Evolutionary conservation across 2,329 filamentous ascomycete species (phyloP).

Genomic region (Lasiodiplodia citricola): DNA sequence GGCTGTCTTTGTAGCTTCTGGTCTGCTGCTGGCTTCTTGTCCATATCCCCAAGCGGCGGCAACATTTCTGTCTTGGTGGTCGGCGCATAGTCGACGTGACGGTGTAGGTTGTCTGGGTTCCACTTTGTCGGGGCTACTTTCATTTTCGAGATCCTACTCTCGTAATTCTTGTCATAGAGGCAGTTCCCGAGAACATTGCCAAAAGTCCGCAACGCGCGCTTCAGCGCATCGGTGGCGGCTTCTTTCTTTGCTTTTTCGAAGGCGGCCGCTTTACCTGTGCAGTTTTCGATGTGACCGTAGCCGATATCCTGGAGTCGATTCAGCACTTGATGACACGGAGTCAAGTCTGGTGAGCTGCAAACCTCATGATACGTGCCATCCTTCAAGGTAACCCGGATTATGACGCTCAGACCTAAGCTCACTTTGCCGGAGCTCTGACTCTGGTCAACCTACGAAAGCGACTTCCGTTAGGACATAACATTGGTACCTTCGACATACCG

Average conservation of each 20-base stretch:
- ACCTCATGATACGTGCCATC: slow-evolving; percentile 95
- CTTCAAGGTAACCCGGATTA: slow-evolving; percentile 85
- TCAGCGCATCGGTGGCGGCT: slow-evolving; percentile 91
- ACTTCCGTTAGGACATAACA: slow-evolving; percentile 29
- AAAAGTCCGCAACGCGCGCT: slow-evolving; percentile 87
- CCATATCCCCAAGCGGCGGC: slow-evolving; percentile 23
- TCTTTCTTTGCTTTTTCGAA: slow-evolving; percentile 99
- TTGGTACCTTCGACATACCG: slow-evolving; percentile 5
- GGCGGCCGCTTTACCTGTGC: slow-evolving; percentile 89
- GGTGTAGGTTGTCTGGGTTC: slow-evolving; percentile 78
- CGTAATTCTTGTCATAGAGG: slow-evolving; percentile 95
- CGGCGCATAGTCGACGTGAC: slow-evolving; percentile 74
- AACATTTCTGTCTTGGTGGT: slow-evolving; percentile 49
- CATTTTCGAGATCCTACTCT: slow-evolving; percentile 86
- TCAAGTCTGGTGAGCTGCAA: slow-evolving; percentile 8
- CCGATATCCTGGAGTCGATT: slow-evolving; percentile 71
- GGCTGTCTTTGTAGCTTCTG: slow-evolving; percentile 34
- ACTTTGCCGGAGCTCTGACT: slow-evolving; percentile 77
- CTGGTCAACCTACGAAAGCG: slow-evolving; percentile 70
- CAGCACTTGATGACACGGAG: slow-evolving; percentile 6
- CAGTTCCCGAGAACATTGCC: slow-evolving; percentile 98
- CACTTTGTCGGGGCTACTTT: slow-evolving; percentile 81
- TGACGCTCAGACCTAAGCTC: slow-evolving; percentile 84
- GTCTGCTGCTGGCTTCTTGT: slow-evolving; percentile 29
- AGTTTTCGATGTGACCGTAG: slow-evolving; percentile 96